Percentiles rank a stretch among this genome's conserved stretches.
Conservation (phyloP, 2,329 filamentous ascomycete genomes). For the Geosmithia putterillii region DNA sequence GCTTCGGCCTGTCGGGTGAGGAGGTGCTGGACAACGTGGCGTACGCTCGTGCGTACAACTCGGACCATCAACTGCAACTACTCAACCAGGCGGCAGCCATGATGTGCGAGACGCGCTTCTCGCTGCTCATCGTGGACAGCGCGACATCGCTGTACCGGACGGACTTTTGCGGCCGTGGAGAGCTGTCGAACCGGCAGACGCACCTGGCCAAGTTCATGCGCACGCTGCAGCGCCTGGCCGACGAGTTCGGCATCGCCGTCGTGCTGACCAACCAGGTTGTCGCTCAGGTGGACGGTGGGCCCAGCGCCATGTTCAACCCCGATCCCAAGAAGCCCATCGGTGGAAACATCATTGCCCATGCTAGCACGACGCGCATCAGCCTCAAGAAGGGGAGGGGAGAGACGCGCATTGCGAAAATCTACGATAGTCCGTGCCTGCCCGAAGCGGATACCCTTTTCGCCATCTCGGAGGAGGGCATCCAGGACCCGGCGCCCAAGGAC, state of each 20-base stretch:
- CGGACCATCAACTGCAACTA: slow-evolving; percentile 90
- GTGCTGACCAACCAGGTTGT: slow-evolving; percentile 99
- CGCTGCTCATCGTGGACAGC: slow-evolving; percentile 87
- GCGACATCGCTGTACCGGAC: slow-evolving; percentile 93
- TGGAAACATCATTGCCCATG: slow-evolving; percentile 97
- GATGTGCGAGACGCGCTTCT: slow-evolving; percentile 99
- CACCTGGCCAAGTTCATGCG: slow-evolving; percentile 85
- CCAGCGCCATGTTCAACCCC: slow-evolving; percentile 96
- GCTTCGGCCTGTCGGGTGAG: slow-evolving; percentile 89
- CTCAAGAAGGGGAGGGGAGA: slow-evolving; percentile 92
- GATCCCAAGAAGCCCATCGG: slow-evolving; percentile 99
- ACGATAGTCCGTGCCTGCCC: slow-evolving; percentile 92
- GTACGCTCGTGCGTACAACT: slow-evolving; percentile 96
- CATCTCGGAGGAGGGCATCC: slow-evolving; percentile 94
- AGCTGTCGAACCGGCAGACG: slow-evolving; percentile 85
- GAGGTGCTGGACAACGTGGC: slow-evolving; percentile 98
- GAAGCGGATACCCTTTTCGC: slow-evolving; percentile 96
- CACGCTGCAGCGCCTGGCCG: slow-evolving; percentile 63
- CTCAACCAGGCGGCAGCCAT: slow-evolving; percentile 92
- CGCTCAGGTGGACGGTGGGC: slow-evolving; percentile 92
- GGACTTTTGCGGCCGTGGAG: slow-evolving; percentile 92
- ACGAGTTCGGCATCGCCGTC: slow-evolving; percentile 90
- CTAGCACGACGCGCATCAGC: slow-evolving; percentile 87
- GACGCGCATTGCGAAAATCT: slow-evolving; percentile 97
- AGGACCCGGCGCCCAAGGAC: slow-evolving; percentile 91